Evolutionary conservation across 805 yeast species (phyloP).

Genomic region (Ogataea nakhonphanomensis): DNA sequence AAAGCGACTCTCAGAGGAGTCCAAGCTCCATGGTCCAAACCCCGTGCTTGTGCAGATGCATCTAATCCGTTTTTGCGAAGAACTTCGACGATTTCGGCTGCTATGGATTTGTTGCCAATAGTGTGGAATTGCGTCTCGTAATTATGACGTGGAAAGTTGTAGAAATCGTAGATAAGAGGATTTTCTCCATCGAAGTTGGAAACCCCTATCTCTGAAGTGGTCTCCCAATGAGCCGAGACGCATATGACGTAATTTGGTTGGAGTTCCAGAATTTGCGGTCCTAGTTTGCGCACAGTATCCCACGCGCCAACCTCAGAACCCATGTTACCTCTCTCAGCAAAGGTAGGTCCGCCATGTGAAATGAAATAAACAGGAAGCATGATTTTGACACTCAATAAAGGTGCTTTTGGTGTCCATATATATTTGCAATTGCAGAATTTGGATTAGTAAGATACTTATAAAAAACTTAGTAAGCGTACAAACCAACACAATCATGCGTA

Average conservation of each 20-base stretch:
- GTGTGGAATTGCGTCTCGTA: constrained; percentile 62
- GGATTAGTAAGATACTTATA: constrained; percentile 1
- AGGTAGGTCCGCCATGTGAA: constrained; percentile 85
- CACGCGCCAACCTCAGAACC: constrained; percentile 62
- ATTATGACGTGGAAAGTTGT: constrained; percentile 65
- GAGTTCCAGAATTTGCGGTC: constrained; percentile 46
- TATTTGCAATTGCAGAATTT: not conserved
- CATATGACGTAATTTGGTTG: constrained; percentile 66
- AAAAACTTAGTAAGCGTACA: constrained; percentile 7
- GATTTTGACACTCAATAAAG: constrained; percentile 12
- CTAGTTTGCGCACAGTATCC: constrained; percentile 46
- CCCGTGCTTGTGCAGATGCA: constrained; percentile 48
- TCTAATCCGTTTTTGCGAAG: constrained; percentile 43
- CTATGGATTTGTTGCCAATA: constrained; percentile 39
- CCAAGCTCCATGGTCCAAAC: constrained; percentile 83
- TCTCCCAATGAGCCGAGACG: constrained; percentile 80
- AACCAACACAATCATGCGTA: constrained; percentile 3
- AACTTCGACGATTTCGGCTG: constrained; percentile 41
- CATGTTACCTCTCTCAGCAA: constrained; percentile 51
- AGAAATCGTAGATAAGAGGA: constrained; percentile 67
- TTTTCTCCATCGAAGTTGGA: constrained; percentile 37
- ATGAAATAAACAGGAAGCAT: constrained; percentile 57
- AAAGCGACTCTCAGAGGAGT: constrained; percentile 76
- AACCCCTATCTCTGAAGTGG: constrained; percentile 27
- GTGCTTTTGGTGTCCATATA: not conserved